Evolutionary conservation across 768 basidiomycete species (phyloP), one percentile per base, ranked within the genome.

Genomic region (Naganishia friedmannii): DNA sequence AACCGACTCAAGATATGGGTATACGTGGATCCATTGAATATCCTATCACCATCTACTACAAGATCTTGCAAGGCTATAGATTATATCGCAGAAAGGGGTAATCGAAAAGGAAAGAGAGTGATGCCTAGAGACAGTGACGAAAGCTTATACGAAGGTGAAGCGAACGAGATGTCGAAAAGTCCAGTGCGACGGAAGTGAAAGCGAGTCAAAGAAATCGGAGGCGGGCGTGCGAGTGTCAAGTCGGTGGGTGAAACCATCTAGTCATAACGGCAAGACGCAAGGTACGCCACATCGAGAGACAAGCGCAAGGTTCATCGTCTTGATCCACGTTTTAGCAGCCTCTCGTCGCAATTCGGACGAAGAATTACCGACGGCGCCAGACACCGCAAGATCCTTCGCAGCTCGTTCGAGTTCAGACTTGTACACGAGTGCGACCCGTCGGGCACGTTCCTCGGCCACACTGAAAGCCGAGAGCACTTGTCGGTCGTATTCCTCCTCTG

Each of bases 401-500:
- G 75, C 73, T 57, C 74, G 73, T 73, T 81, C 80, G 12, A 81
- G 57, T 31, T 81, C 78, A 15, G 68, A 53, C 73, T 78, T 78
- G 69, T 77, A 68, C 8, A 72, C 75, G 21, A 74, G 26, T 17
- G 77, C 80, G 23, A 78, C 76, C 21, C 77, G 53, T 31, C 75
- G 67, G 0, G 71, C 76, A 70, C 75, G 77, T 55, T 81, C 78
- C 51, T 81, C 80, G 8, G 80, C 80, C 5, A 75, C 72, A 34
- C 76, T 74, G 65, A 81, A 81, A 0, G 78, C 77, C 48, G 53
- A 53, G n/a, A 79, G 53, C 12, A 79, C 76, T 48, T 79, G 76
- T n/a, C 75, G 67, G 39, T 80, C 79, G 67, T 78, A 80, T 19
- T 80, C 79, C 28, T 68, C 72, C 26, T 54, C 65, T 2, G 72